Percentiles rank a stretch among this genome's conserved stretches.
phyloP scores from a whole-genome alignment of 768 basidiomycete genomes.

The Pleurotus tuoliensis region DNA sequence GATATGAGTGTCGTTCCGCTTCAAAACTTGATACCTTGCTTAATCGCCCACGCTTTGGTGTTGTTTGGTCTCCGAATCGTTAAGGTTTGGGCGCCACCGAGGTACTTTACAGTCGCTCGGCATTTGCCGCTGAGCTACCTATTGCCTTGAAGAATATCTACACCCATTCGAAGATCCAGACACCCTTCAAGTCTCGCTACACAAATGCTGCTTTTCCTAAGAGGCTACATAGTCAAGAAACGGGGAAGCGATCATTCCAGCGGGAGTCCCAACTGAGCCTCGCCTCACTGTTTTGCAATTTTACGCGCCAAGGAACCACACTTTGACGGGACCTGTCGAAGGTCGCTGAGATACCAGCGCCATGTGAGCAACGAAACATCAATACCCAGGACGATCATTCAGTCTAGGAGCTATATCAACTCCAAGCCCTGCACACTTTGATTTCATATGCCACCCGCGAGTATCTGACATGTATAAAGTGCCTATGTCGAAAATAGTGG shows the following conservation, averaged over 20 bases:
- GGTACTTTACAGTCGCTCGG: conserved; percentile 48
- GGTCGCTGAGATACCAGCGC: not conserved
- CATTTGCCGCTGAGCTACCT: conserved; percentile 20
- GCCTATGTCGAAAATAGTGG: not conserved
- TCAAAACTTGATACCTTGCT: conserved; percentile 25
- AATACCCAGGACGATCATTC: not conserved
- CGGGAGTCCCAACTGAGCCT: not conserved
- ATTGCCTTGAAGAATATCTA: too few relatives aligned
- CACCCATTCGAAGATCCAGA: too few relatives aligned
- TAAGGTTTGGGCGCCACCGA: conserved; percentile 40
- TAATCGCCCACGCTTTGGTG: conserved; percentile 32
- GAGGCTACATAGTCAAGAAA: too few relatives aligned
- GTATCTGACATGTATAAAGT: not conserved
- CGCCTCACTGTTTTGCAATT: conserved; percentile 1
- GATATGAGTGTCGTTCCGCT: conserved; percentile 56
- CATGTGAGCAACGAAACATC: conserved; percentile 6
- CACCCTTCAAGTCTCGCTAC: too few relatives aligned
- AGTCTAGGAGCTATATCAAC: not conserved
- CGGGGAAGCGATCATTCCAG: not conserved
- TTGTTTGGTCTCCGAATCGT: conserved; percentile 37
- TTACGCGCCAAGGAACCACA: conserved; percentile 1
- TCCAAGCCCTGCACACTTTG: not conserved
- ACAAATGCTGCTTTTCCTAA: too few relatives aligned
- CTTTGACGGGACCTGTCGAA: not conserved
- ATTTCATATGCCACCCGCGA: not conserved